Base-by-base conservation (phyloP, 2,329 filamentous ascomycete species). In the Celoporthe dispersa region DNA sequence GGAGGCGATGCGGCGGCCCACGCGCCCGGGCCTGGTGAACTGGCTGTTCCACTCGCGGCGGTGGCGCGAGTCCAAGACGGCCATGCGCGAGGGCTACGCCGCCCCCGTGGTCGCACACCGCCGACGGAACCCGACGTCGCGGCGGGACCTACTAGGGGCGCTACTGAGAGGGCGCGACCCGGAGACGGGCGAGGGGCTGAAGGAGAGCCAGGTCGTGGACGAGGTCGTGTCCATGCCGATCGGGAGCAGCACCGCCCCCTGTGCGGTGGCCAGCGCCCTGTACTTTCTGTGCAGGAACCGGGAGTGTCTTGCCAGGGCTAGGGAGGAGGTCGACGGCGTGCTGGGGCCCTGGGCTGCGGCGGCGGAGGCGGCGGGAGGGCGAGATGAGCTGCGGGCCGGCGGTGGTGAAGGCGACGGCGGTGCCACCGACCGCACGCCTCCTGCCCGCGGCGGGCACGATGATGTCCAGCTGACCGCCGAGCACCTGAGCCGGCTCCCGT, bases 151-250 rank as follows among this genome's bases (percentile, higher is more conserved):
- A 37, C 83, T 92, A 11, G 83, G 88, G 65, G 84, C 86, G 3
- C 81, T 93, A 76, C 77, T 92, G 70, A 84, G 85, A 68, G 84
- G 81, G 16, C 84, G 82, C 55, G 91, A 93, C 73, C 86, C 88
- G 0, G 84, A 90, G 75, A 91, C 90, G 0, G 88, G 87, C 37
- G 81, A 84, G 70, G 79, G 79, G 2, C 81, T 93, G 73, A 84
- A 80, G 5, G 86, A 91, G 5, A 85, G 86, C 12, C 86, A 87
- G 70, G 85, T 92, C 64, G 84, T 91, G 63, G 88, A 92, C 77
- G 90, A 93, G 77, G 88, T 93, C 73, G 87, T 92, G 67, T 86
- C 86, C 2, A 91, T 92, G 82, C 85, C 91, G 55, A 89, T 89
- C 66, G 87, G 86, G 4, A 84, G 81, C 77, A 84, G 81, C 75